These are phyloP conservation scores for Phytophthora fragariaefolia DNA, from an alignment of 352 stramenopile genomes.

Conservation along the genomic window DNA sequence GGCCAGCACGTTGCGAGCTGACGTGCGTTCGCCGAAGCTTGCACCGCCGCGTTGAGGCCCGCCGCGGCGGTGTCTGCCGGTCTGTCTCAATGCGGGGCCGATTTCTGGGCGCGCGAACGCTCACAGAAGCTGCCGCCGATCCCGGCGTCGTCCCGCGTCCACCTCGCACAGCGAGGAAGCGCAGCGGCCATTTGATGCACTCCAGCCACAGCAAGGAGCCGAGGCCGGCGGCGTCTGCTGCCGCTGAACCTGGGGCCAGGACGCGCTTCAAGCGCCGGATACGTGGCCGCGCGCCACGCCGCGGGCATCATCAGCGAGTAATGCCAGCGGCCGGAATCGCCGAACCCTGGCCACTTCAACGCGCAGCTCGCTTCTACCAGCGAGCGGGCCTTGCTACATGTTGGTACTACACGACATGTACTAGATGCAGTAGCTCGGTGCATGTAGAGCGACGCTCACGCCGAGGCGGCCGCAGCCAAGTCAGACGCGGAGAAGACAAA, in stretches of 20 bases:
- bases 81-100: constrained; percentile 30
- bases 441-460: too few species aligned
- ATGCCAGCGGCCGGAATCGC: background rate
- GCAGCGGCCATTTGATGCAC: too few species aligned
- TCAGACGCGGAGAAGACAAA: background rate
- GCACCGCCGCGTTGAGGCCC: background rate
- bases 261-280: background rate
- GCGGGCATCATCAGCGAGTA: background rate
- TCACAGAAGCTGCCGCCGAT: constrained; percentile 21
- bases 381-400: too few species aligned
- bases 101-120: constrained; percentile 25
- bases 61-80: constrained; percentile 12
- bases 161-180: background rate
- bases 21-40: constrained; percentile 32
- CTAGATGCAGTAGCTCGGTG: too few species aligned
- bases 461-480: background rate
- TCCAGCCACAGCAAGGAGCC: too few species aligned
- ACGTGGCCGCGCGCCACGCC: background rate
- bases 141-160: background rate
- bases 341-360: constrained; percentile 4
- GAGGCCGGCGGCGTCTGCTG: too few species aligned
- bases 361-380: background rate
- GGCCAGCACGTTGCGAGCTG: constrained; percentile 5
- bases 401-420: too few species aligned
- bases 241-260: background rate